A percentile compares a stretch with the other conserved stretches of the same genome.
Evolutionary conservation across 257 asterid species (phyloP).

Genomic region (Solanum bulbocastanum): DNA sequence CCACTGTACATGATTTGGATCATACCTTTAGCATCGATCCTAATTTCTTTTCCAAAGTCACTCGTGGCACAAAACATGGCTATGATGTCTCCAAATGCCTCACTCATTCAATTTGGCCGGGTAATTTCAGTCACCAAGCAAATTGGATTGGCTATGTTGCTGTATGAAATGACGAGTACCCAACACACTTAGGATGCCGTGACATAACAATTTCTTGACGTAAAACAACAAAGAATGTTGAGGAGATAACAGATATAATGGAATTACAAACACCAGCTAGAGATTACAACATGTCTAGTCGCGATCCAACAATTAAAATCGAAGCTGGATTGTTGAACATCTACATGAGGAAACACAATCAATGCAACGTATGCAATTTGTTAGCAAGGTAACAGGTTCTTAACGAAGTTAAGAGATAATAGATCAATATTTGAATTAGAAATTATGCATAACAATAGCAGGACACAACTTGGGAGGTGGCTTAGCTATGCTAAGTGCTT

Average conservation of each 20-base stretch:
- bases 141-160: too few species aligned
- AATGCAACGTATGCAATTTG: neutral
- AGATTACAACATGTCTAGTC: conserved; percentile 3
- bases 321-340: conserved; percentile 10
- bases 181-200: neutral
- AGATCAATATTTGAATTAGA: too few species aligned
- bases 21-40: too few species aligned
- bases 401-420: too few species aligned
- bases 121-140: too few species aligned
- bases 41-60: too few species aligned
- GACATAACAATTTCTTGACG: conserved; percentile 18
- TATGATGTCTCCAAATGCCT: too few species aligned
- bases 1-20: too few species aligned
- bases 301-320: neutral
- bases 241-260: conserved; percentile 16
- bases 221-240: conserved; percentile 16
- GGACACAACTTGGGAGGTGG: conserved; percentile 25
- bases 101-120: too few species aligned
- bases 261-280: conserved; percentile 3
- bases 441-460: neutral
- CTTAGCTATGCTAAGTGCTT: conserved; percentile 19
- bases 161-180: neutral
- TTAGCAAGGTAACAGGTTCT: too few species aligned
- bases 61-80: too few species aligned
- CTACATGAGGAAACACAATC: neutral